These are phyloP conservation scores for Ocimum tenuiflorum DNA, from an alignment of 257 asterid genomes.

Conservation along the genomic window DNA sequence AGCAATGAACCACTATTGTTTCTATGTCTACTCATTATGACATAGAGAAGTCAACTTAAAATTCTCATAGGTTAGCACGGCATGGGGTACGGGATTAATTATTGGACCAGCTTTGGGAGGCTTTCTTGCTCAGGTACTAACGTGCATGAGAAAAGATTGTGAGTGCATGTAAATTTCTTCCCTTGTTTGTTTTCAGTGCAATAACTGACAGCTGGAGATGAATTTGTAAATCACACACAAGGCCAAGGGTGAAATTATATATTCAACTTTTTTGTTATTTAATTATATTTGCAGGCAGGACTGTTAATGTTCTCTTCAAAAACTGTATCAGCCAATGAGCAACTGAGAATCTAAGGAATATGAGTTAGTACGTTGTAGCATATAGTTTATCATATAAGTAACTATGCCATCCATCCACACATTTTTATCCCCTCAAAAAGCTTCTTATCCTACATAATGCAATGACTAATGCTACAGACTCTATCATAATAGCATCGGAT, in stretches of 20 bases:
- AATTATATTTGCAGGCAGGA: background rate
- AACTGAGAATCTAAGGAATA: background rate
- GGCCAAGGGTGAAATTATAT: constrained; percentile 2
- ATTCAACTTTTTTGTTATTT: background rate
- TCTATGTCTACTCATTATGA: too few species aligned
- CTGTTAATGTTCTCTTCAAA: background rate
- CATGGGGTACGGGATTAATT: constrained; percentile 81
- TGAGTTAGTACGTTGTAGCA: background rate
- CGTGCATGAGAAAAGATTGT: too few species aligned
- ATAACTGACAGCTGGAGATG: background rate
- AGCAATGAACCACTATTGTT: too few species aligned
- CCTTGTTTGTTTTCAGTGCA: background rate
- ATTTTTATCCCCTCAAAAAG: too few species aligned
- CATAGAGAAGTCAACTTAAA: background rate
- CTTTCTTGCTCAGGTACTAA: constrained; percentile 69
- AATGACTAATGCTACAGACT: background rate
- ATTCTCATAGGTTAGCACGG: constrained; percentile 57
- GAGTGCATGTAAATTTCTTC: background rate
- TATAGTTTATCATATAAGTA: background rate
- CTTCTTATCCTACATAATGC: too few species aligned
- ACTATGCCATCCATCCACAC: background rate
- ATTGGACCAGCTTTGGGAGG: constrained; percentile 94
- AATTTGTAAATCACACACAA: background rate
- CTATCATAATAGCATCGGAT: background rate
- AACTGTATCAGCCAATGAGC: background rate